Evolutionary conservation across 192 early-diverging fungal genomes (phyloP).

Genomic region (Backusella tarrabulga): DNA sequence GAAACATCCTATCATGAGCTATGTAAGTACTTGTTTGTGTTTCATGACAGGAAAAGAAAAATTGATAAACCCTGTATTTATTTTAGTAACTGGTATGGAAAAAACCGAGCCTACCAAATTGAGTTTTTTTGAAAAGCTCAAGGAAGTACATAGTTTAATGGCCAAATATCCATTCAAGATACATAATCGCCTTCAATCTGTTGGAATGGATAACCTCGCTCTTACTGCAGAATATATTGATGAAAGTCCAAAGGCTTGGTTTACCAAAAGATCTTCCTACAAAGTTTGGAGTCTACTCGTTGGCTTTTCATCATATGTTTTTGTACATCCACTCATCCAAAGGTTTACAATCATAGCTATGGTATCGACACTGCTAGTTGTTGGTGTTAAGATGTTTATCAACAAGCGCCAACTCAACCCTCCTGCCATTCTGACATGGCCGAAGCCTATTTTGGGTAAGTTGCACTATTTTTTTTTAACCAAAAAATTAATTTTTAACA

Average conservation of each 20-base stretch:
- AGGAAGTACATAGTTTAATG: conserved; percentile 22
- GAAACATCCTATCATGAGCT: conserved; percentile 40
- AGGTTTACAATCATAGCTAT: neutral
- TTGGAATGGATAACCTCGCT: neutral
- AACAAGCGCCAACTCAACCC: neutral
- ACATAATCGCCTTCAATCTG: neutral
- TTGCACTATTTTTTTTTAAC: neutral
- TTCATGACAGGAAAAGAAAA: neutral
- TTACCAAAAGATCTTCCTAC: neutral
- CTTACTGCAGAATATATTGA: neutral
- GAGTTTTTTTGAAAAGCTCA: conserved; percentile 12
- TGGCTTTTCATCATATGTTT: conserved; percentile 12
- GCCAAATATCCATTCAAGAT: conserved; percentile 17
- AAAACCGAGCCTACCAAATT: neutral
- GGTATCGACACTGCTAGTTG: neutral
- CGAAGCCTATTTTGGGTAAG: neutral
- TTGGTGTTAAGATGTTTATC: neutral
- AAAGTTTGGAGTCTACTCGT: conserved; percentile 14
- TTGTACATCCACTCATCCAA: conserved; percentile 13
- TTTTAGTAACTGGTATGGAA: neutral
- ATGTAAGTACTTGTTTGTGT: conserved; percentile 16
- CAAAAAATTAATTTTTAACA: neutral
- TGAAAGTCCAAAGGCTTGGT: neutral
- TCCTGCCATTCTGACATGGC: neutral
- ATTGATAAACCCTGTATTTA: neutral